phyloP scores from a whole-genome alignment of 2,329 filamentous ascomycete genomes.

The Pseudovirgaria hyperparasitica region DNA sequence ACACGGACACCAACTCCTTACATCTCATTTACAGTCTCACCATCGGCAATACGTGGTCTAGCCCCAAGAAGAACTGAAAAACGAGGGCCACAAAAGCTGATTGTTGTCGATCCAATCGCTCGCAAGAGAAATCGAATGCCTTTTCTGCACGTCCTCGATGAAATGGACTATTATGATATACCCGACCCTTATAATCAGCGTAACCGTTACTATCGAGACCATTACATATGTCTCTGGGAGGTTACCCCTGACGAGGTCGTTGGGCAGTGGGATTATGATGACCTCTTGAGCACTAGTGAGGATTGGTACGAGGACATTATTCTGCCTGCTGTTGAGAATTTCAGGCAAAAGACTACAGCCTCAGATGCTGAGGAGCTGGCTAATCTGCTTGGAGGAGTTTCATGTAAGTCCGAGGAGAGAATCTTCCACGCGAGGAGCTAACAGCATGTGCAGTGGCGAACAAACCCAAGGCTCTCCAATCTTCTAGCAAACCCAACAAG shows the following conservation, averaged over 20 bases:
- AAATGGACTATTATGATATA: conserved; percentile 8
- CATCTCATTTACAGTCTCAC: conserved; percentile 3
- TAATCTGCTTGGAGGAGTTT: too few species aligned
- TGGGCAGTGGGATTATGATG: conserved; percentile 6
- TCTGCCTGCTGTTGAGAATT: conserved; percentile 5
- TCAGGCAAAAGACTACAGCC: conserved; percentile 4
- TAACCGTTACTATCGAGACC: conserved; percentile 6
- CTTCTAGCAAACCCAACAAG: too few species aligned
- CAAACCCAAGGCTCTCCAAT: too few species aligned
- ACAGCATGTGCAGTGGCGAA: too few species aligned
- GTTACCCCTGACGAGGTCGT: conserved; percentile 9
- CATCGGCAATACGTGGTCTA: neutral
- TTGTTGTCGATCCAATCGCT: conserved; percentile 7
- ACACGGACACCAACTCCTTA: conserved; percentile 4
- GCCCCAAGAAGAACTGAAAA: conserved; percentile 2
- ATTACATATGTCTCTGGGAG: conserved; percentile 11
- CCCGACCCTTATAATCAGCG: conserved; percentile 4
- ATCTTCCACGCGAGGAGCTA: too few species aligned
- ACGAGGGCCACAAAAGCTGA: conserved; percentile 4
- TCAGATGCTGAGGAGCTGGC: too few species aligned
- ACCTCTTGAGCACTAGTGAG: conserved; percentile 1
- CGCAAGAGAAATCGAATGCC: conserved; percentile 7
- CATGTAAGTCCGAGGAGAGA: too few species aligned
- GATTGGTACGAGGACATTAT: conserved; percentile 9
- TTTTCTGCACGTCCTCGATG: conserved; percentile 6